phyloP scores from a whole-genome alignment of 1,139 yeast genomes.

The Citeromyces siamensis region DNA sequence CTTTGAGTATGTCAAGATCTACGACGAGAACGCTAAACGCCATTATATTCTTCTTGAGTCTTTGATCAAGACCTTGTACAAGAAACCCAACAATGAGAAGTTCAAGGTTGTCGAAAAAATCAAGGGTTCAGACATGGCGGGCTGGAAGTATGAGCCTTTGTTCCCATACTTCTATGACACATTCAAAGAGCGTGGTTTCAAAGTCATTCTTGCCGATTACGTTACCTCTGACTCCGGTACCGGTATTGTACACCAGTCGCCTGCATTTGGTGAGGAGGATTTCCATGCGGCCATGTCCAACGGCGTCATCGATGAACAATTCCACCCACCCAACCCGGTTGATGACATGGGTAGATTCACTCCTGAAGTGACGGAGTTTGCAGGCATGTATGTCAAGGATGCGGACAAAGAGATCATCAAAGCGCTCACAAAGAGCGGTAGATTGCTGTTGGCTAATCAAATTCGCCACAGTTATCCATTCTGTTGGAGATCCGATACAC shows the following conservation, averaged over 20 bases:
- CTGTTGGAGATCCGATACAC: constrained; percentile 99
- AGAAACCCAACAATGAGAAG: constrained; percentile 88
- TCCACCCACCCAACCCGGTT: constrained; percentile 83
- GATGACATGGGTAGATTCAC: constrained; percentile 89
- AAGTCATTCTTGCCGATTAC: constrained; percentile 69
- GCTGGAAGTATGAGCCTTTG: constrained; percentile 69
- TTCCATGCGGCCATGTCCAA: constrained; percentile 65
- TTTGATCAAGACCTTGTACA: constrained; percentile 72
- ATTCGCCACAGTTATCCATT: constrained; percentile 94
- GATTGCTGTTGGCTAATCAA: constrained; percentile 67
- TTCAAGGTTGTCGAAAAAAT: constrained; percentile 71
- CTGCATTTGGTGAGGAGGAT: constrained; percentile 99
- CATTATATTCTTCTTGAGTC: constrained; percentile 76
- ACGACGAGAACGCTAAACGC: constrained; percentile 74
- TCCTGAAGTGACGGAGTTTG: constrained; percentile 56
- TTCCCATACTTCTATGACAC: constrained; percentile 70
- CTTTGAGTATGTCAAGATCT: constrained; percentile 84
- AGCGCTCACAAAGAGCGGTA: constrained; percentile 65
- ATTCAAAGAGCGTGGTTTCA: constrained; percentile 69
- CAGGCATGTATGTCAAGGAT: constrained; percentile 85
- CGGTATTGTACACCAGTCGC: constrained; percentile 97
- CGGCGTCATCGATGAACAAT: constrained; percentile 61
- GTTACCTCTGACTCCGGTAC: constrained; percentile 96
- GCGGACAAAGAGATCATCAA: constrained; percentile 91
- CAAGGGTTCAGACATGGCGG: constrained; percentile 69